phyloP scores from a whole-genome alignment of 2,329 filamentous ascomycete genomes.

The Biscogniauxia sp. region DNA sequence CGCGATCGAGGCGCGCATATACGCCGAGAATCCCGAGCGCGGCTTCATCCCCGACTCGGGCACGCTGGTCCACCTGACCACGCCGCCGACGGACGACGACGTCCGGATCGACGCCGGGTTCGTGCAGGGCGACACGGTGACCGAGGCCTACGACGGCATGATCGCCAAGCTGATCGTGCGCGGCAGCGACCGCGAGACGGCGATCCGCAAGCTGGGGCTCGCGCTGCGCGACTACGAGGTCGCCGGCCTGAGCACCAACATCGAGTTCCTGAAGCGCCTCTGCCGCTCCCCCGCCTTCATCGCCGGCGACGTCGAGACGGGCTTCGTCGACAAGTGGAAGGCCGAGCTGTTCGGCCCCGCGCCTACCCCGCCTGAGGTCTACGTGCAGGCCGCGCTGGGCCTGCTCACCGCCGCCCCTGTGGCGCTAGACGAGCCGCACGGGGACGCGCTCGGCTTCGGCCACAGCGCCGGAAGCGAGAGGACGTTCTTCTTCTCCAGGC shows the following conservation, averaged over 20 bases:
- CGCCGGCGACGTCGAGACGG: conserved; percentile 86
- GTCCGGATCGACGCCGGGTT: conserved; percentile 94
- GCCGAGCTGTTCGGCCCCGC: conserved; percentile 71
- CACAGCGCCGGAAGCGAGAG: conserved; percentile 40
- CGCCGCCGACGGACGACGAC: conserved; percentile 65
- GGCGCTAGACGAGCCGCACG: conserved; percentile 39
- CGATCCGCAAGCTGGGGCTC: conserved; percentile 76
- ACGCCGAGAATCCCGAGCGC: conserved; percentile 88
- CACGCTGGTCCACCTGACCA: conserved; percentile 76
- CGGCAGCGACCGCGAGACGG: conserved; percentile 72
- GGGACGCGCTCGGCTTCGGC: conserved; percentile 55
- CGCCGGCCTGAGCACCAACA: conserved; percentile 89
- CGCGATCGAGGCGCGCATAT: conserved; percentile 93
- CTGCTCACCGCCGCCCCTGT: conserved; percentile 52
- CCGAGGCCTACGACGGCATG: conserved; percentile 97
- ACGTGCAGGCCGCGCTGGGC: conserved; percentile 82
- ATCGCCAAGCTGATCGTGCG: conserved; percentile 96
- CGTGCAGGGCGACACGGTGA: conserved; percentile 85
- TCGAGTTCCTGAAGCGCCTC: conserved; percentile 90
- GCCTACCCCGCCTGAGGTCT: conserved; percentile 66
- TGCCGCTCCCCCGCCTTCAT: conserved; percentile 82
- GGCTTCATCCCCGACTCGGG: conserved; percentile 96
- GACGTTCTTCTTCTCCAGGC: conserved; percentile 53
- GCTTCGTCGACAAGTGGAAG: conserved; percentile 88
- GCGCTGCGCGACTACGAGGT: conserved; percentile 89